Evolutionary conservation across 345 rosid species (phyloP).

Genomic region (Populus nigra): DNA sequence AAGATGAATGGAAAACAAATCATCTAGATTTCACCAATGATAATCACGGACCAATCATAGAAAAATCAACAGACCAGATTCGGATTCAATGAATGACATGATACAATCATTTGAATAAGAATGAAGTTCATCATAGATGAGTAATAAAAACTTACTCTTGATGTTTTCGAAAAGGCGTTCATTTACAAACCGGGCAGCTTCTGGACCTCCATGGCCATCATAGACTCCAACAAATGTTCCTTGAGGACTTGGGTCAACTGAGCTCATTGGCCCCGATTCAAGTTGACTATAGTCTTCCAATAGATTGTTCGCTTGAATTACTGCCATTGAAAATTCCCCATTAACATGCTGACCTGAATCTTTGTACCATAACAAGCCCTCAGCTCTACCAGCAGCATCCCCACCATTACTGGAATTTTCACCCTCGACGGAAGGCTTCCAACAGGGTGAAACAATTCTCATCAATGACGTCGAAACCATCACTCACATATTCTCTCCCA

Average conservation of each 20-base stretch:
- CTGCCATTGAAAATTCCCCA: constrained; percentile 95
- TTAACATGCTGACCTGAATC: constrained; percentile 62
- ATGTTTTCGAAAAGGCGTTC: constrained; percentile 63
- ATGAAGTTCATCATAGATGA: constrained; percentile 8
- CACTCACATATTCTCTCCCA: constrained; percentile 69
- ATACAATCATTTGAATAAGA: background rate
- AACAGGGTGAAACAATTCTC: constrained; percentile 77
- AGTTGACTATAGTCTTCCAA: constrained; percentile 89
- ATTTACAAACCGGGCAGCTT: constrained; percentile 80
- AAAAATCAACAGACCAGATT: background rate
- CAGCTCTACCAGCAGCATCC: constrained; percentile 55
- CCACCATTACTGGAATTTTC: constrained; percentile 58
- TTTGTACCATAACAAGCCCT: constrained; percentile 89
- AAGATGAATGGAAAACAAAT: constrained; percentile 1
- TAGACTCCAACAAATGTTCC: constrained; percentile 96
- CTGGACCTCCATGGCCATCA: constrained; percentile 99
- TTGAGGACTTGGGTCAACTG: constrained; percentile 66
- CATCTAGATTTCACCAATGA: background rate
- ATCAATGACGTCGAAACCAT: constrained; percentile 71
- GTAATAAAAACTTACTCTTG: constrained; percentile 51
- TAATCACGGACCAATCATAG: background rate
- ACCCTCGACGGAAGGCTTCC: constrained; percentile 76
- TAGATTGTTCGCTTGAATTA: constrained; percentile 76
- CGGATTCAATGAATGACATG: background rate
- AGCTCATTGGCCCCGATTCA: constrained; percentile 91